Evolutionary conservation across 108 stramenopile genomes (phyloP).

Genomic region (Hondaea fermentalgiana): DNA sequence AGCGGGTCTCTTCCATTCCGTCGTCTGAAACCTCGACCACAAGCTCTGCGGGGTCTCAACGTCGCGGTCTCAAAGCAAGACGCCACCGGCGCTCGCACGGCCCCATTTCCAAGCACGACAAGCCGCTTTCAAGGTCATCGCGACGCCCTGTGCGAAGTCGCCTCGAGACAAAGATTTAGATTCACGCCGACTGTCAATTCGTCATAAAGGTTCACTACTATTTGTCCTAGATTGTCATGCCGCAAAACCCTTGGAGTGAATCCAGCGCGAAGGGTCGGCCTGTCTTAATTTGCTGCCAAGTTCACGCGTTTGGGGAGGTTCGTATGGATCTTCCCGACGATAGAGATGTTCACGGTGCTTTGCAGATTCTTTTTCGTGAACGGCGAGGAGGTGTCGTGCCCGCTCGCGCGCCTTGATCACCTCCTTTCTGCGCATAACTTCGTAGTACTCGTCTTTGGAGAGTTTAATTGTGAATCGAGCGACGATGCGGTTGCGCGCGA

Average conservation of each 20-base stretch:
- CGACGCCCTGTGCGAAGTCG: too few species aligned
- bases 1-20: not conserved
- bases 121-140: too few species aligned
- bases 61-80: too few species aligned
- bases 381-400: not conserved
- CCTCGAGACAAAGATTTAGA: too few species aligned
- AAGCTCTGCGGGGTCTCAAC: not conserved
- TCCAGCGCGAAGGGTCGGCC: not conserved
- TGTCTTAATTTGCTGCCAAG: not conserved
- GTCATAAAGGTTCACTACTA: too few species aligned
- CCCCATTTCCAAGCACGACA: too few species aligned
- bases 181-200: too few species aligned
- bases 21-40: not conserved
- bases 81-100: too few species aligned
- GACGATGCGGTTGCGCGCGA: not conserved
- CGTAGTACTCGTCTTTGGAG: not conserved
- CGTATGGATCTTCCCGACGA: not conserved
- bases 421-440: not conserved
- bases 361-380: not conserved
- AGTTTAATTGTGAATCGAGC: not conserved
- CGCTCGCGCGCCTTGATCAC: not conserved
- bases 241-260: not conserved
- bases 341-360: not conserved
- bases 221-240: too few species aligned
- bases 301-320: not conserved